Percentiles rank a stretch among this genome's conserved stretches.
These are phyloP conservation scores for Alternaria sp. DNA, from an alignment of 2,329 filamentous ascomycete genomes.

Conservation along the genomic window DNA sequence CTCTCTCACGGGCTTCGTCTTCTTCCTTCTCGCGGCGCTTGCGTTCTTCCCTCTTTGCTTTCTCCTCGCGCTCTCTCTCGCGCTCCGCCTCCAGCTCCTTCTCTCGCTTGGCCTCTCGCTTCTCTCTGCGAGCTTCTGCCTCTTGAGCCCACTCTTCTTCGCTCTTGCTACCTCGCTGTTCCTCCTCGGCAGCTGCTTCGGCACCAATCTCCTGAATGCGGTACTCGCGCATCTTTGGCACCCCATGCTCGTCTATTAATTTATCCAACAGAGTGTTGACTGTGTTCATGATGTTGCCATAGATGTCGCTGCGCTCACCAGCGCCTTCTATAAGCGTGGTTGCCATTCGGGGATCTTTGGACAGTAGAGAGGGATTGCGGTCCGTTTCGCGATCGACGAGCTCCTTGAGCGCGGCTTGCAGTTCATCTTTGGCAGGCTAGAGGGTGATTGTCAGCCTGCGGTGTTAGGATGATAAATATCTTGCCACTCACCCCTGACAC, in stretches of 20 bases:
- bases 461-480: conserved; percentile 35
- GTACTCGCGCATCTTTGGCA: conserved; percentile 73
- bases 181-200: conserved; percentile 72
- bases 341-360: conserved; percentile 76
- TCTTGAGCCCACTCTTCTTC: conserved; percentile 78
- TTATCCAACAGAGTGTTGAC: conserved; percentile 74
- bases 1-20: conserved; percentile 55
- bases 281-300: conserved; percentile 73
- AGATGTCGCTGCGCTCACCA: conserved; percentile 78
- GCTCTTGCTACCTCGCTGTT: conserved; percentile 72
- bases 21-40: conserved; percentile 60
- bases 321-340: conserved; percentile 80
- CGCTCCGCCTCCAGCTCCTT: conserved; percentile 69
- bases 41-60: conserved; percentile 66
- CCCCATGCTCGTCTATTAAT: conserved; percentile 68
- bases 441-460: neutral
- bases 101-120: conserved; percentile 69
- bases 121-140: conserved; percentile 66
- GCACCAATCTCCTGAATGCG: conserved; percentile 73
- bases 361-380: conserved; percentile 75
- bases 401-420: conserved; percentile 72
- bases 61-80: conserved; percentile 61
- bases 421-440: conserved; percentile 74
- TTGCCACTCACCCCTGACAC: conserved; percentile 68
- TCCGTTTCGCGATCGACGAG: conserved; percentile 79